Evolutionary conservation across 495 filamentous ascomycete species (phyloP).

Genomic region (Tuber umbilicatum): DNA sequence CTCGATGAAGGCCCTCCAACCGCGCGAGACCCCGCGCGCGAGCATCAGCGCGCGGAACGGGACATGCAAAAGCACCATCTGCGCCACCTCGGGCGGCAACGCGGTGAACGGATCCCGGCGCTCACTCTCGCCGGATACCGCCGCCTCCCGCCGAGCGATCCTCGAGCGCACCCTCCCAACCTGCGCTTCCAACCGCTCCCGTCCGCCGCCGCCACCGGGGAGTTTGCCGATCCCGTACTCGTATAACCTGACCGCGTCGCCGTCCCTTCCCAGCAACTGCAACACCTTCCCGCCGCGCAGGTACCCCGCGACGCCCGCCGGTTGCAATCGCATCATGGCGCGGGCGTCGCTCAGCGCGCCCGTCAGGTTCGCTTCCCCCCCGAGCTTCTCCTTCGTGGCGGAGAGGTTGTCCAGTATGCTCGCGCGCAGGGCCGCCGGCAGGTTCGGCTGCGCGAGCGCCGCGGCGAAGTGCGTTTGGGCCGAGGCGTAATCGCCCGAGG

Average conservation of each 20-base stretch:
- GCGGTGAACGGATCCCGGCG: slow-evolving; percentile 26
- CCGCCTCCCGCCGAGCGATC: slow-evolving; percentile 11
- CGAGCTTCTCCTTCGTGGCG: slow-evolving; percentile 55
- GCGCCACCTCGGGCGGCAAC: slow-evolving; percentile 33
- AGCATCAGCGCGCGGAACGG: slow-evolving; percentile 28
- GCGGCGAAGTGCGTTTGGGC: neutral
- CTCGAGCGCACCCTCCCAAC: slow-evolving; percentile 24
- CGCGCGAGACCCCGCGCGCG: neutral
- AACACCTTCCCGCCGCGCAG: slow-evolving; percentile 59
- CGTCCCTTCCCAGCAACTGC: slow-evolving; percentile 50
- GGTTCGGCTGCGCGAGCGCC: neutral
- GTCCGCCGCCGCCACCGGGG: slow-evolving; percentile 41
- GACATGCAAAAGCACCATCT: slow-evolving; percentile 28
- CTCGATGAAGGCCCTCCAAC: neutral
- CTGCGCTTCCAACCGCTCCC: slow-evolving; percentile 22
- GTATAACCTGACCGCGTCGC: slow-evolving; percentile 56
- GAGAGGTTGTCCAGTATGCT: slow-evolving; percentile 56
- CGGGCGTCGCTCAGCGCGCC: slow-evolving; percentile 45
- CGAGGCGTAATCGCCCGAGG: neutral
- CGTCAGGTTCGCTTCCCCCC: slow-evolving; percentile 43
- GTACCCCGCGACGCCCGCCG: slow-evolving; percentile 56
- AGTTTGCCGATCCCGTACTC: slow-evolving; percentile 54
- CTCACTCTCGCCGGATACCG: neutral
- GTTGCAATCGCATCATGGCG: slow-evolving; percentile 52
- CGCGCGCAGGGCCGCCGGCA: slow-evolving; percentile 29